Percentiles rank a stretch among this genome's conserved stretches.
These are phyloP conservation scores for Helminthosporium solani DNA, from an alignment of 2,329 filamentous ascomycete species.

Conservation along the genomic window DNA sequence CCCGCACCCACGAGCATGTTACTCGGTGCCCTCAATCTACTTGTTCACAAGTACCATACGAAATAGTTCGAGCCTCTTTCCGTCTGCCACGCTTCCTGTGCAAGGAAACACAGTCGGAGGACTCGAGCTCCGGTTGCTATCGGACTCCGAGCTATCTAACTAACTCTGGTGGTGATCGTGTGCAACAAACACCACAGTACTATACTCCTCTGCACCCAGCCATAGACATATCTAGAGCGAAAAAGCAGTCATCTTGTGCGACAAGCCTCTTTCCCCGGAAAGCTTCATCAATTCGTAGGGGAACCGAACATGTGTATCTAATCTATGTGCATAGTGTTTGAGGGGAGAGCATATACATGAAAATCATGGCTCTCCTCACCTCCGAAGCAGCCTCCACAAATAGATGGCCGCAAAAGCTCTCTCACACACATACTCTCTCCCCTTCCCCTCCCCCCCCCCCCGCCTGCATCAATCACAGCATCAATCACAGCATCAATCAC, in stretches of 20 bases:
- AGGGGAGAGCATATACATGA: too few species aligned
- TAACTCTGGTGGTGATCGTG: not conserved
- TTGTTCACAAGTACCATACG: too few species aligned
- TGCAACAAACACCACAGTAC: conserved; percentile 2
- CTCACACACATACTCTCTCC: too few species aligned
- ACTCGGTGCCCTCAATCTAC: not conserved
- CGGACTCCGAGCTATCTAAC: not conserved
- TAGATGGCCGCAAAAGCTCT: too few species aligned
- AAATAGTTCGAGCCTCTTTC: not conserved
- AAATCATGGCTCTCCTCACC: conserved; percentile 34
- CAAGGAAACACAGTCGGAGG: not conserved
- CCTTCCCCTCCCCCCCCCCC: too few species aligned
- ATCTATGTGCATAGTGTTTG: too few species aligned
- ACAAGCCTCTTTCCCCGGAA: conserved; percentile 1
- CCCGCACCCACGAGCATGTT: conserved; percentile 7
- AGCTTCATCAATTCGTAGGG: conserved; percentile 14
- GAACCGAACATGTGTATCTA: conserved; percentile 17
- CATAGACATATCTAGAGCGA: not conserved
- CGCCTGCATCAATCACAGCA: too few species aligned
- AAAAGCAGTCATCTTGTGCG: not conserved
- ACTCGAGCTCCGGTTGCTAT: not conserved
- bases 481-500: not conserved
- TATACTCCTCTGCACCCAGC: too few species aligned
- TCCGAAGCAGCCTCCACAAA: conserved; percentile 9
- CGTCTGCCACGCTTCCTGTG: conserved; percentile 3